A percentile compares a stretch with the other conserved stretches of the same genome.
Conservation (phyloP, 495 filamentous ascomycete genomes). For the Penicillium paxilli region DNA sequence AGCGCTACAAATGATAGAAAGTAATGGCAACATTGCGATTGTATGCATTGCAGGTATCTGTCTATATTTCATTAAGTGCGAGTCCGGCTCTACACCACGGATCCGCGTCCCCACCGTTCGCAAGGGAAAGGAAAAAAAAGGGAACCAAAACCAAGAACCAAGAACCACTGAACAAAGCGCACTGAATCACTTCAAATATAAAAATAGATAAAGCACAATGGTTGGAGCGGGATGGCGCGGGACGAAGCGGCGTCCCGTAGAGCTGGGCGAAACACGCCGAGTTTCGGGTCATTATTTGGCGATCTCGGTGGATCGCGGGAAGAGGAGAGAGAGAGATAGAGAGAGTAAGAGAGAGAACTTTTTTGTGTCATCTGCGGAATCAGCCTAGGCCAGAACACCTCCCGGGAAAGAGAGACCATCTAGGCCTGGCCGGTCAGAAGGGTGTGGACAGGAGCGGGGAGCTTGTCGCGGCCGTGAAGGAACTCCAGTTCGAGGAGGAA, state of each 20-base stretch:
- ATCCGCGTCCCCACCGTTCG: no score
- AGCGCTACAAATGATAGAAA: no score
- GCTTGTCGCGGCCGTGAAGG: slow-evolving; percentile 86
- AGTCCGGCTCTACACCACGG: slow-evolving; percentile 14
- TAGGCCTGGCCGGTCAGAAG: slow-evolving; percentile 66
- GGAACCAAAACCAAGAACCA: neutral
- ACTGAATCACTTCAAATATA: neutral
- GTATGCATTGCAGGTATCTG: slow-evolving; percentile 10
- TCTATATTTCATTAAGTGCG: slow-evolving; percentile 15
- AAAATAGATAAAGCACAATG: neutral
- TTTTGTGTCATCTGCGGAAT: no score
- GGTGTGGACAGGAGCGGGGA: slow-evolving; percentile 82
- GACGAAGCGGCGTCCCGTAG: no score
- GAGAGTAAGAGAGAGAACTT: no score
- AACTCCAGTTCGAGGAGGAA: slow-evolving; percentile 97
- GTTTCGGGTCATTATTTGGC: slow-evolving; percentile 4
- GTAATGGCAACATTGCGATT: no score
- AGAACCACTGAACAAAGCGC: neutral
- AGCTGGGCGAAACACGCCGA: slow-evolving; percentile 1
- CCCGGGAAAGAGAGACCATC: no score
- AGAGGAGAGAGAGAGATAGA: slow-evolving; percentile 2
- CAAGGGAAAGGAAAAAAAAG: neutral
- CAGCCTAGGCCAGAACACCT: no score
- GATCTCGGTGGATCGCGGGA: slow-evolving; percentile 7
- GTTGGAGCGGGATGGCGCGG: no score